Percentiles rank a stretch among this genome's conserved stretches.
Conservation (phyloP, 495 filamentous ascomycete species). For the Neurospora sp. region DNA sequence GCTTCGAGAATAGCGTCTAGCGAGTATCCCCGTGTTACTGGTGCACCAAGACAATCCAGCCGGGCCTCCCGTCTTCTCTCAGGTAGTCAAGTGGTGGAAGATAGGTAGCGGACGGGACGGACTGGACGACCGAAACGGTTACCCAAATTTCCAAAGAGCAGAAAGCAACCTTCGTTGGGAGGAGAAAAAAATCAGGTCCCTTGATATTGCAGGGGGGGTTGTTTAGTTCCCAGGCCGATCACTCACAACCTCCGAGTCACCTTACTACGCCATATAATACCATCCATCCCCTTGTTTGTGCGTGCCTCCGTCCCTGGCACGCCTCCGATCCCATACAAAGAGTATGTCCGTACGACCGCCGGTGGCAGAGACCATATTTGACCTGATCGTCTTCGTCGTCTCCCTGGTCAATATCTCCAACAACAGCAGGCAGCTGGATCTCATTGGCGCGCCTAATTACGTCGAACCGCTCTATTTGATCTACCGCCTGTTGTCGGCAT, state of each 20-base stretch:
- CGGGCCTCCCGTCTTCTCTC: background rate
- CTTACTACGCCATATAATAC: background rate
- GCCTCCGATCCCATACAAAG: background rate
- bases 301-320: background rate
- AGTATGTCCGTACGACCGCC: background rate
- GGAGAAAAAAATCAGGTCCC: background rate
- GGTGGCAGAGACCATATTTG: slow-evolving; percentile 8
- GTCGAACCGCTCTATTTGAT: slow-evolving; percentile 4
- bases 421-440: slow-evolving; percentile 3
- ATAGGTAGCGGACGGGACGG: background rate
- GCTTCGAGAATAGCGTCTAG: background rate
- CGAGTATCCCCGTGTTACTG: background rate
- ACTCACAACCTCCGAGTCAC: background rate
- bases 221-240: background rate
- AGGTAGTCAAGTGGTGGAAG: background rate
- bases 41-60: background rate
- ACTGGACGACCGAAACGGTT: background rate
- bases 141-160: background rate
- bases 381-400: slow-evolving; percentile 10
- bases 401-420: slow-evolving; percentile 10
- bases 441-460: slow-evolving; percentile 3
- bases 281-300: background rate
- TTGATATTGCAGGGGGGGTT: background rate
- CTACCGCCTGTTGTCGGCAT: slow-evolving; percentile 6
- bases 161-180: background rate